Conservation (phyloP, 2,329 filamentous ascomycete genomes). For the Diatrype stigma region DNA sequence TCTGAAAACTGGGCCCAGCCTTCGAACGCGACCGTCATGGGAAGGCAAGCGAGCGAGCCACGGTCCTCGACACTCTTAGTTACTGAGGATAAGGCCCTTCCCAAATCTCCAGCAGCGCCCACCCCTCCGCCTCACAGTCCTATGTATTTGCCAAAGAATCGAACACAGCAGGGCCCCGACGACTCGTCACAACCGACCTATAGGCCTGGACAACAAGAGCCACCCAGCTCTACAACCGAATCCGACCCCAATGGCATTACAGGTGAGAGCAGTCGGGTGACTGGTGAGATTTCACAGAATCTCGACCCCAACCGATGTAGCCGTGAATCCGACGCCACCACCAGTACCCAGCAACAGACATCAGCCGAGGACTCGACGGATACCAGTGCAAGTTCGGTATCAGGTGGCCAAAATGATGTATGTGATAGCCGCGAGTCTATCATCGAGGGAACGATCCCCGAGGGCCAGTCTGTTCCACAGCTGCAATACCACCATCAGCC, state of each 20-base stretch:
- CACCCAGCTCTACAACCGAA: conserved; percentile 11
- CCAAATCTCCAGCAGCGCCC: conserved; percentile 31
- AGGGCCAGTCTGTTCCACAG: conserved; percentile 46
- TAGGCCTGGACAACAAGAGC: conserved; percentile 17
- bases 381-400: conserved; percentile 54
- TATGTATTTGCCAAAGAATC: conserved; percentile 14
- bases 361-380: conserved; percentile 50
- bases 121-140: conserved; percentile 35
- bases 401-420: conserved; percentile 42
- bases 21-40: conserved; percentile 49
- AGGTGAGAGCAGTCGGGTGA: conserved; percentile 15
- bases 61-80: conserved; percentile 1
- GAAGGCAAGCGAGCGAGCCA: conserved; percentile 23
- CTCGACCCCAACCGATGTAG: conserved; percentile 41
- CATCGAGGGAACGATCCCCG: conserved; percentile 39
- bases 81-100: conserved; percentile 24
- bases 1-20: conserved; percentile 49
- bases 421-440: conserved; percentile 46
- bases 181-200: conserved; percentile 15
- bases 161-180: conserved; percentile 12
- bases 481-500: conserved; percentile 59
- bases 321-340: conserved; percentile 49
- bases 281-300: conserved; percentile 14
- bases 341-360: conserved; percentile 46
- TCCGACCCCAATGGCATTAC: conserved; percentile 4